Evolutionary conservation across 768 basidiomycete species (phyloP).

Genomic region (Lyophyllum atratum): DNA sequence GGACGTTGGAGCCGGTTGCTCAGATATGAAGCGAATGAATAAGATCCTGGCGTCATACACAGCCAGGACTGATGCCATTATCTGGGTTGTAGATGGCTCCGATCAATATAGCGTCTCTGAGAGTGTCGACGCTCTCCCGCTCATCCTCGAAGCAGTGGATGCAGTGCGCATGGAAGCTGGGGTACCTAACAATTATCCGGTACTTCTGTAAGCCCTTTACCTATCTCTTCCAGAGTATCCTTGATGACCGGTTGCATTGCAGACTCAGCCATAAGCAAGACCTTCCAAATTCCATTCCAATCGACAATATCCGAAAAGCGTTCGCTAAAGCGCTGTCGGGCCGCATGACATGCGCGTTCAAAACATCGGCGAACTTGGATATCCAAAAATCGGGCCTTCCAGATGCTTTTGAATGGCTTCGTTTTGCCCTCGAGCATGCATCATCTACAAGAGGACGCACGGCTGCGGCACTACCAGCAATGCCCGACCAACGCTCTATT

Average conservation of each 20-base stretch:
- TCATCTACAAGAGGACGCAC: constrained; percentile 11
- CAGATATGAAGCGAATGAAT: constrained; percentile 37
- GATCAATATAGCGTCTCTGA: constrained; percentile 51
- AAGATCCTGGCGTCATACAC: constrained; percentile 27
- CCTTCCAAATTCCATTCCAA: constrained; percentile 48
- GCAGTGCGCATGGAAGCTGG: background rate
- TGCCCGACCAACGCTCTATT: constrained; percentile 20
- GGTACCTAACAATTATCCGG: constrained; percentile 9
- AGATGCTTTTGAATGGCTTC: constrained; percentile 44
- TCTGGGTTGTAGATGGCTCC: constrained; percentile 66
- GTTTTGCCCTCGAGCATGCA: constrained; percentile 28
- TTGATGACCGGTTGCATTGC: background rate
- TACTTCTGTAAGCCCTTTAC: constrained; percentile 27
- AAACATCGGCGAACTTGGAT: constrained; percentile 20
- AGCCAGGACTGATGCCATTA: constrained; percentile 48
- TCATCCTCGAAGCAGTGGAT: constrained; percentile 32
- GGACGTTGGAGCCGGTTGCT: constrained; percentile 64
- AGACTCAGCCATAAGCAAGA: constrained; percentile 68
- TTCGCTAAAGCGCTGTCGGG: constrained; percentile 33
- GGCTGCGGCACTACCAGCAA: background rate
- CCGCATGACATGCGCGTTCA: constrained; percentile 28
- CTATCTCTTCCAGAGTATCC: constrained; percentile 25
- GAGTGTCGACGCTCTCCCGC: constrained; percentile 49
- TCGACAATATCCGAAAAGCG: constrained; percentile 43
- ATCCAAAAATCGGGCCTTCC: constrained; percentile 30